A percentile compares a stretch with the other conserved stretches of the same genome.
phyloP scores from a whole-genome alignment of 768 basidiomycete species.

The Agaricus subrufescens region DNA sequence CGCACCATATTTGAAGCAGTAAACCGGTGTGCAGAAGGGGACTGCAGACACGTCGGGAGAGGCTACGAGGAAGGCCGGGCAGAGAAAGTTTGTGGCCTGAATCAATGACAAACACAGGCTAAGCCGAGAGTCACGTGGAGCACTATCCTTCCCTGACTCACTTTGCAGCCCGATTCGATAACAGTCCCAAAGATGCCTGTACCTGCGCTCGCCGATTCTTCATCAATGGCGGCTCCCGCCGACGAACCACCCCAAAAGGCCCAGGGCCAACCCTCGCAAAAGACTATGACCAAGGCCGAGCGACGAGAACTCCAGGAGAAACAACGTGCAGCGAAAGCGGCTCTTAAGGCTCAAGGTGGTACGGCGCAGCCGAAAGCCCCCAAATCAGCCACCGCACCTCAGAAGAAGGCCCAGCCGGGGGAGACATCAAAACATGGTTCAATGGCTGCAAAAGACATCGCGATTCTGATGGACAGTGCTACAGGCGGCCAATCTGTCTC shows the following conservation, averaged over 20 bases:
- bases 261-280: slow-evolving; percentile 46
- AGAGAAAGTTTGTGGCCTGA: background rate
- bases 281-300: slow-evolving; percentile 77
- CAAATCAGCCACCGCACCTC: slow-evolving; percentile 24
- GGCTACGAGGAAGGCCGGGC: background rate
- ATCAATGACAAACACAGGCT: slow-evolving; percentile 5
- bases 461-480: slow-evolving; percentile 23
- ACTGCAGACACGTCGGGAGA: background rate
- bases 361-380: slow-evolving; percentile 17
- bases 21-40: background rate
- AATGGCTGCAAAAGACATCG: slow-evolving; percentile 23
- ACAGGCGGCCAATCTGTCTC: slow-evolving; percentile 38
- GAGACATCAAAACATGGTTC: slow-evolving; percentile 22
- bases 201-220: slow-evolving; percentile 23
- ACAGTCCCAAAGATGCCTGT: slow-evolving; percentile 25
- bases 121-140: slow-evolving; percentile 2
- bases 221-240: slow-evolving; percentile 16
- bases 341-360: slow-evolving; percentile 30
- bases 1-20: slow-evolving; percentile 5
- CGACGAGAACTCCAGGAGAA: slow-evolving; percentile 75
- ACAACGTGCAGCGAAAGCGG: slow-evolving; percentile 73
- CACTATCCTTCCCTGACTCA: slow-evolving; percentile 3
- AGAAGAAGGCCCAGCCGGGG: slow-evolving; percentile 26
- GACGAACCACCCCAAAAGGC: slow-evolving; percentile 12
- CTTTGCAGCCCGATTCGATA: background rate